These are phyloP conservation scores for Yamadazyma olivae DNA, from an alignment of 805 yeast species.

Conservation along the genomic window DNA sequence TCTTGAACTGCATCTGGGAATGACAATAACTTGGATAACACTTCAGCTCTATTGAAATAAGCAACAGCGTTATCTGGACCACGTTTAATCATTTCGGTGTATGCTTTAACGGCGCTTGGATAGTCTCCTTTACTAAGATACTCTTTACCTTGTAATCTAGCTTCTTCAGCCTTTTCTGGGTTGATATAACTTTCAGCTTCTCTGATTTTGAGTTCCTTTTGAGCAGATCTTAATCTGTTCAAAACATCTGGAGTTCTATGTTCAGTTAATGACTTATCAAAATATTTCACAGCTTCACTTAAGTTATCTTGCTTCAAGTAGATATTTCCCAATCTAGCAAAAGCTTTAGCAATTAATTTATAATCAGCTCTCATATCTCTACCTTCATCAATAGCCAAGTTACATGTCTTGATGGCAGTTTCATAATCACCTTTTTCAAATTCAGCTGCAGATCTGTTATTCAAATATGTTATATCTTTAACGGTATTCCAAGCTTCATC, in stretches of 20 bases:
- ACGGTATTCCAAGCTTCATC: slow-evolving; percentile 78
- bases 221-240: slow-evolving; percentile 81
- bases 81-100: slow-evolving; percentile 93
- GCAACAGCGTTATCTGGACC: slow-evolving; percentile 98
- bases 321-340: slow-evolving; percentile 84
- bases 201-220: slow-evolving; percentile 75
- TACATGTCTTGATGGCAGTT: slow-evolving; percentile 76
- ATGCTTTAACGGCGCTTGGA: slow-evolving; percentile 94
- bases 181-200: slow-evolving; percentile 80
- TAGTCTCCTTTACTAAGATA: slow-evolving; percentile 87
- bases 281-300: slow-evolving; percentile 68
- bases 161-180: slow-evolving; percentile 92
- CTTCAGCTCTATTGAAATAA: slow-evolving; percentile 97
- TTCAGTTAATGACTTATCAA: slow-evolving; percentile 91
- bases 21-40: slow-evolving; percentile 87
- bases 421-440: slow-evolving; percentile 93
- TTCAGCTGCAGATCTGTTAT: slow-evolving; percentile 98
- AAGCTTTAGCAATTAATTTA: slow-evolving; percentile 86
- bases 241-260: slow-evolving; percentile 94
- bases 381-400: slow-evolving; percentile 83
- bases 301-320: slow-evolving; percentile 75
- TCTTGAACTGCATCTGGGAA: slow-evolving; percentile 96
- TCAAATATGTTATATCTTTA: slow-evolving; percentile 87
- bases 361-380: slow-evolving; percentile 89
- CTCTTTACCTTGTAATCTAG: slow-evolving; percentile 89